These are phyloP conservation scores for Globisporangium canariense DNA, from an alignment of 352 stramenopile genomes.

Conservation along the genomic window DNA sequence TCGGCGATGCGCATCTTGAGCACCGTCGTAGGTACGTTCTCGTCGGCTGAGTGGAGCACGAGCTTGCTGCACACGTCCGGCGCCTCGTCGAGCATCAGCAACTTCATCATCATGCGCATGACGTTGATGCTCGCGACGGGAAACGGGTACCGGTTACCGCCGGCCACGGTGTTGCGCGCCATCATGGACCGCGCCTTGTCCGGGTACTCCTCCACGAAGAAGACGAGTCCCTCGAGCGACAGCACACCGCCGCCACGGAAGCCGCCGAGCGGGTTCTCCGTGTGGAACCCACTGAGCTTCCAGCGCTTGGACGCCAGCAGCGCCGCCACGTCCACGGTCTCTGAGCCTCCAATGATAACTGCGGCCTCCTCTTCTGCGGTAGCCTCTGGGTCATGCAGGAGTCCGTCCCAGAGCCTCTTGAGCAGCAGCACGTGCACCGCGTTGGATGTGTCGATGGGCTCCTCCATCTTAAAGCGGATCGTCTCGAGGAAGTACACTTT, in stretches of 20 bases:
- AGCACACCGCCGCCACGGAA: slow-evolving; percentile 76
- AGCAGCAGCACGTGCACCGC: slow-evolving; percentile 47
- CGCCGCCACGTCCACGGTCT: slow-evolving; percentile 36
- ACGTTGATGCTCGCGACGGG: slow-evolving; percentile 84
- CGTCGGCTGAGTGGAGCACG: slow-evolving; percentile 51
- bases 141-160: slow-evolving; percentile 79
- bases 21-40: slow-evolving; percentile 35
- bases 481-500: slow-evolving; percentile 69
- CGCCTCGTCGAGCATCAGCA: slow-evolving; percentile 78
- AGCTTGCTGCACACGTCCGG: slow-evolving; percentile 70
- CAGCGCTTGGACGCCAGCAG: slow-evolving; percentile 64
- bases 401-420: slow-evolving; percentile 61
- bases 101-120: slow-evolving; percentile 81
- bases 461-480: slow-evolving; percentile 70
- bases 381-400: slow-evolving; percentile 26
- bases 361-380: slow-evolving; percentile 21
- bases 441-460: slow-evolving; percentile 58
- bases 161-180: slow-evolving; percentile 59
- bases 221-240: slow-evolving; percentile 69
- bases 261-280: slow-evolving; percentile 66
- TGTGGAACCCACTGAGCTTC: slow-evolving; percentile 76
- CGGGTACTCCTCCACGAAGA: slow-evolving; percentile 76
- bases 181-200: slow-evolving; percentile 79
- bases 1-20: slow-evolving; percentile 77
- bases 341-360: slow-evolving; percentile 14